These are phyloP conservation scores for Zoysia pacifica DNA, from an alignment of 176 grass and related monocot genomes.

Conservation along the genomic window DNA sequence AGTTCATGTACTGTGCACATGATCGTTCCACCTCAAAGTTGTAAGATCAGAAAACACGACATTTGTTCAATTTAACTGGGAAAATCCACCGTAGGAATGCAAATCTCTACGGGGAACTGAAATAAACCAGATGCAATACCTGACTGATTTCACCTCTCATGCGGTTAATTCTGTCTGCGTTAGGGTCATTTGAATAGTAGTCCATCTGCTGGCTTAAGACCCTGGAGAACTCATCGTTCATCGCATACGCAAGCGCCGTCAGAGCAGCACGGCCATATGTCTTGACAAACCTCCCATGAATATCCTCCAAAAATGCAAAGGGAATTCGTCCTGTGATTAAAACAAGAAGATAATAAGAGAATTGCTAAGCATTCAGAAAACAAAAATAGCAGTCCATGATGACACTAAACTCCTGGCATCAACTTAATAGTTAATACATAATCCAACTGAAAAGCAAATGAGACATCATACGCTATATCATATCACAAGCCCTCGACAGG, in stretches of 20 bases:
- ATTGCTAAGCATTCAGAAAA: neutral
- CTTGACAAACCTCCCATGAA: constrained; percentile 94
- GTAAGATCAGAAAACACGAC: neutral
- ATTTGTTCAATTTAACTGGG: neutral
- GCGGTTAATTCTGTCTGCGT: constrained; percentile 86
- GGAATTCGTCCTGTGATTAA: constrained; percentile 70
- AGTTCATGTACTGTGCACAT: neutral
- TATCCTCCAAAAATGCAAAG: constrained; percentile 93
- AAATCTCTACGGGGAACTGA: neutral
- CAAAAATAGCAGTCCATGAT: neutral
- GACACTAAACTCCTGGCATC: neutral
- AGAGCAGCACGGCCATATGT: constrained; percentile 83
- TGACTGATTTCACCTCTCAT: constrained; percentile 96
- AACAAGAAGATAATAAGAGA: constrained; percentile 13
- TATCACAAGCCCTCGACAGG: neutral
- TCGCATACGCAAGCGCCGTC: constrained; percentile 79
- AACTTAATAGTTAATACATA: neutral
- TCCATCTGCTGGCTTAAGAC: constrained; percentile 91
- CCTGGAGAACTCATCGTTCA: constrained; percentile 99
- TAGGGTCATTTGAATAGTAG: constrained; percentile 95
- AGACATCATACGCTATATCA: neutral
- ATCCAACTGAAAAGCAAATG: neutral
- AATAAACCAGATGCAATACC: constrained; percentile 41
- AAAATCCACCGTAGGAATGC: neutral
- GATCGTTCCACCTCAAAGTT: constrained; percentile 1